A percentile compares a stretch with the other conserved stretches of the same genome.
Evolutionary conservation across 2,329 filamentous ascomycete species (phyloP).

Genomic region (Cordyceps militaris): DNA sequence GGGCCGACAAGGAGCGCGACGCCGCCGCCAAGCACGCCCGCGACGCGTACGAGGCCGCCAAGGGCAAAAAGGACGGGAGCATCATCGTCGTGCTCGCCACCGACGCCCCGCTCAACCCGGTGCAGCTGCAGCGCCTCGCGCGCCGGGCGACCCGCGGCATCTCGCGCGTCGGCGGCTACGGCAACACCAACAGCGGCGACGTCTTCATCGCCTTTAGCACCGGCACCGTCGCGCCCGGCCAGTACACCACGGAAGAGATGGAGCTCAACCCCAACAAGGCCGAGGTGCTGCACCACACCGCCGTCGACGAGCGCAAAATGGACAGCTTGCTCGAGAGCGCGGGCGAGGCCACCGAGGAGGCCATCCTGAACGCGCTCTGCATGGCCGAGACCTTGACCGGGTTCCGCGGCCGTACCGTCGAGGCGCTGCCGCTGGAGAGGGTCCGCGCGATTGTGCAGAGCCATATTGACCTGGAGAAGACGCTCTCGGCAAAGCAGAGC

Average conservation of each 20-base stretch:
- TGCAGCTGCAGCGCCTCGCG: constrained; percentile 48
- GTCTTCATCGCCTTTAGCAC: constrained; percentile 58
- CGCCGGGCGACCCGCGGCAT: constrained; percentile 52
- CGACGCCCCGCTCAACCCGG: constrained; percentile 48
- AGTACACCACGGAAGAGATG: constrained; percentile 19
- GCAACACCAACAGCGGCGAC: constrained; percentile 52
- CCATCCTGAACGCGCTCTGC: constrained; percentile 53
- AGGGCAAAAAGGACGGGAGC: constrained; percentile 51
- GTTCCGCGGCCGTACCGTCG: constrained; percentile 36
- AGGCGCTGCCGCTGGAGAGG: constrained; percentile 38
- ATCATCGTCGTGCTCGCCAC: constrained; percentile 55
- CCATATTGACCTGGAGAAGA: constrained; percentile 16
- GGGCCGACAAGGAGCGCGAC: constrained; percentile 15
- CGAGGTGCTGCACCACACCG: constrained; percentile 29
- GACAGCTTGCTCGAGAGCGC: constrained; percentile 52
- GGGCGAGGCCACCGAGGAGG: constrained; percentile 53
- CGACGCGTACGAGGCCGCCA: constrained; percentile 24
- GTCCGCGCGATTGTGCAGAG: constrained; percentile 37
- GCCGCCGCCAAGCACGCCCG: not conserved
- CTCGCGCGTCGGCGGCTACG: constrained; percentile 48
- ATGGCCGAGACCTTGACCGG: constrained; percentile 50
- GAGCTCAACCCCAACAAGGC: constrained; percentile 29
- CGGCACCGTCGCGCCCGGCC: constrained; percentile 37
- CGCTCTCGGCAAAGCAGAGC: constrained; percentile 21
- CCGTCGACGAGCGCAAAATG: constrained; percentile 49